Evolutionary conservation across 176 grass and related monocot genomes (phyloP), one percentile per base, ranked within the genome.

Genomic region (Oryza longistaminata): DNA sequence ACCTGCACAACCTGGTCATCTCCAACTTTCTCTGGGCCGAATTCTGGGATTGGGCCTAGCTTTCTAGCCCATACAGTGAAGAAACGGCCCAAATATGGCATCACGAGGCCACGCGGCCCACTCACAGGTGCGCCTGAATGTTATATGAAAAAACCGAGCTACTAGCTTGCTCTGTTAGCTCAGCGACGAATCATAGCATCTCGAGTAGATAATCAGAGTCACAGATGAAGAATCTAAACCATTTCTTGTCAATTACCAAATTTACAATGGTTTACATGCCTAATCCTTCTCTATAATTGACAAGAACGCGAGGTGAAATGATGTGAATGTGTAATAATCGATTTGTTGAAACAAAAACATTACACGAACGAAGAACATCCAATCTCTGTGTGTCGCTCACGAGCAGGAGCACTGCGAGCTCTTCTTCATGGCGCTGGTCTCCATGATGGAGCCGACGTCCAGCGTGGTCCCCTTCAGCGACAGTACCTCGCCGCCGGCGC

Each of bases 391-490:
- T 14, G 13, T 16, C 31, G 13, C 2, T 89, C 77, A 93, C 2
- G 88, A 90, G 78, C 92, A 94, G 3, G 73, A 50, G 82, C 92
- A 94, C 72, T 79, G 87, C 8, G 83, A 82, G 79, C 50, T 79
- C 82, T 80, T 87, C 83, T 87, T 94, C 89, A 91, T 61, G 66
- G 92, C 92, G 85, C 92, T 94, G 67, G 92, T 94, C 81, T 94
- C 92, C 87, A 62, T 91, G 76, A 94, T 91, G 60, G 89, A 89
- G 35, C 81, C 68, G 12, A 87, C 53, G 53, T 91, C 89, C 62
- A 94, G 81, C 26, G 5, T 71, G 61, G 87, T 90, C 14, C 92
- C 92, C 84, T 80, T 87, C 21, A 94, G 85, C 71, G 70, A 81
- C 53, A 92, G 73, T 64, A 71, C 65, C 85, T 87, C 81, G 13